phyloP scores from a whole-genome alignment of 2,329 filamentous ascomycete species.

The Beauveria varroae region DNA sequence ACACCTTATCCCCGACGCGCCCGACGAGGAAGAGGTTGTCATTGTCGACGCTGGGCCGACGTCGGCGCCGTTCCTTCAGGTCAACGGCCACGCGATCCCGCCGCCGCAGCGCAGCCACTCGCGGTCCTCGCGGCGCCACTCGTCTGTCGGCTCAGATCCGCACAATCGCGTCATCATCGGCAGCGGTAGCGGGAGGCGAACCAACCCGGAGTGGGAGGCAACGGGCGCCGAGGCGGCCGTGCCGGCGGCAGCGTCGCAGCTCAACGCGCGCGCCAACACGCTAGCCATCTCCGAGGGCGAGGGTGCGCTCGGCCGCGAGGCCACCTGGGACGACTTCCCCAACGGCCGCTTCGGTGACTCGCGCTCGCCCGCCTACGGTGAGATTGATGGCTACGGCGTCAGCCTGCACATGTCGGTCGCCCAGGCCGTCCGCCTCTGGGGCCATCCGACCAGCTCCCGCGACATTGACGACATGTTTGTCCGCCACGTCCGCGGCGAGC shows the following conservation, averaged over 20 bases:
- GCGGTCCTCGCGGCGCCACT: constrained; percentile 53
- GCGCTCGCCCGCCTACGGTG: constrained; percentile 85
- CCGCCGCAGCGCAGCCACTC: constrained; percentile 24
- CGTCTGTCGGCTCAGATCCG: constrained; percentile 75
- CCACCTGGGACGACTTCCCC: constrained; percentile 97
- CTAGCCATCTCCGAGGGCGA: constrained; percentile 92
- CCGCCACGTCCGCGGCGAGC: constrained; percentile 69
- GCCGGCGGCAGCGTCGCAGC: constrained; percentile 59
- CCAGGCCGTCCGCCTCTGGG: constrained; percentile 80
- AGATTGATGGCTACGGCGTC: constrained; percentile 98
- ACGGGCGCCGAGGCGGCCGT: constrained; percentile 70
- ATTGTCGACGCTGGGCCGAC: constrained; percentile 39
- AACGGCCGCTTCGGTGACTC: constrained; percentile 95
- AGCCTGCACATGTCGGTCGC: constrained; percentile 84
- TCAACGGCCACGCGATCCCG: constrained; percentile 40
- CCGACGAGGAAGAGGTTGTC: constrained; percentile 45
- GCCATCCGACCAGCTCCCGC: constrained; percentile 56
- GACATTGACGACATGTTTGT: constrained; percentile 80
- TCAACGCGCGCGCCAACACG: constrained; percentile 76
- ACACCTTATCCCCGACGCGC: constrained; percentile 64
- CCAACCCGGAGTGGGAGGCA: constrained; percentile 60
- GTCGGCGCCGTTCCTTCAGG: constrained; percentile 24
- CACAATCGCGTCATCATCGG: constrained; percentile 83
- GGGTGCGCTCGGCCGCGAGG: constrained; percentile 80
- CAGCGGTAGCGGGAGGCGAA: constrained; percentile 41